These are phyloP conservation scores for Croton laevigatus DNA, from an alignment of 441 rosid genomes.

Conservation along the genomic window DNA sequence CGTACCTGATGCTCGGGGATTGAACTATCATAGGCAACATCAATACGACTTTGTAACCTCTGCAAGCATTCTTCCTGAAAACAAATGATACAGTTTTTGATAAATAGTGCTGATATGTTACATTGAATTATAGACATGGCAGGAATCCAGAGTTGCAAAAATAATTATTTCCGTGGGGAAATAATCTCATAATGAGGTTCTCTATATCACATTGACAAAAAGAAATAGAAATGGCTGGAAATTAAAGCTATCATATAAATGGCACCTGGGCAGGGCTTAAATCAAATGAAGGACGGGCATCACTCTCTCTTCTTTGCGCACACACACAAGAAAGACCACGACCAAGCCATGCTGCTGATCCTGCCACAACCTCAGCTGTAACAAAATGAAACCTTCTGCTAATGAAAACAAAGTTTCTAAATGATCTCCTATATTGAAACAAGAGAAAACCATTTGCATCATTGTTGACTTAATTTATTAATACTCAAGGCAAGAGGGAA, in stretches of 20 bases:
- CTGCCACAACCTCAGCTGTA: slow-evolving; percentile 94
- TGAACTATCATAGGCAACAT: slow-evolving; percentile 80
- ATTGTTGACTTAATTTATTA: neutral
- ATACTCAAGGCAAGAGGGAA: neutral
- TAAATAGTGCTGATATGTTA: neutral
- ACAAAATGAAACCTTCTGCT: slow-evolving; percentile 35
- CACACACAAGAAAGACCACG: slow-evolving; percentile 98
- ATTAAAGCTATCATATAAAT: neutral
- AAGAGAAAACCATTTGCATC: neutral
- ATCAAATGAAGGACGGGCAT: slow-evolving; percentile 85
- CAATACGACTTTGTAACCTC: slow-evolving; percentile 80
- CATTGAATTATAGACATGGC: neutral
- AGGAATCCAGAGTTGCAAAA: neutral
- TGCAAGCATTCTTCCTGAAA: slow-evolving; percentile 85
- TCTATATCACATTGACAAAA: neutral
- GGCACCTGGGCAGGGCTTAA: slow-evolving; percentile 84
- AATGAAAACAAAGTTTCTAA: slow-evolving; percentile 28
- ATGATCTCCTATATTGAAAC: slow-evolving; percentile 6
- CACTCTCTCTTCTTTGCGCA: slow-evolving; percentile 90
- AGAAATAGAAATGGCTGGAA: neutral
- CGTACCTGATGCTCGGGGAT: slow-evolving; percentile 78
- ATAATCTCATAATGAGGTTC: neutral
- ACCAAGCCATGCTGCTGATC: slow-evolving; percentile 98
- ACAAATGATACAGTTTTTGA: neutral
- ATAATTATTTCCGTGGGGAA: neutral